phyloP scores from a whole-genome alignment of 371 early-diverging fungal genomes.

The Syncephalastrum racemosum region DNA sequence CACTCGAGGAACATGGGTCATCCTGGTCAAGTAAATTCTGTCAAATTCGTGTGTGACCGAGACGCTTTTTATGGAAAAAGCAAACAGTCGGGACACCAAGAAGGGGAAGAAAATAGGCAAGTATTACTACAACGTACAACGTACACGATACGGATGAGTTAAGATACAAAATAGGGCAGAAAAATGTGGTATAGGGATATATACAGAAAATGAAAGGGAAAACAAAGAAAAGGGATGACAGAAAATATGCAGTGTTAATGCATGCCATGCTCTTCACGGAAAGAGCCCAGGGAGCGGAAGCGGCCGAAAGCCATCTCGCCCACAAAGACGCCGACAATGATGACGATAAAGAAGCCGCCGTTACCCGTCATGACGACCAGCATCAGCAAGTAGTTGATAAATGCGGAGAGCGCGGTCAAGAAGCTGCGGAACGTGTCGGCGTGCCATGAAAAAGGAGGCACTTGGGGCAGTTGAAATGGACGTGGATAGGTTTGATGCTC shows the following conservation, averaged over 20 bases:
- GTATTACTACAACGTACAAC: too few species aligned
- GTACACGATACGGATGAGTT: too few species aligned
- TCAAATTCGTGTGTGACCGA: too few species aligned
- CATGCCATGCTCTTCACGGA: conserved; percentile 25
- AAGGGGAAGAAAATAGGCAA: too few species aligned
- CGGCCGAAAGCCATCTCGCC: conserved; percentile 69
- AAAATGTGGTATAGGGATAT: conserved; percentile 2
- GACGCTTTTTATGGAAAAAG: too few species aligned
- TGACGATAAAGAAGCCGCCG: conserved; percentile 65
- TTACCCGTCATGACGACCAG: conserved; percentile 84
- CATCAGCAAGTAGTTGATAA: conserved; percentile 72
- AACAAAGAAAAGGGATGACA: not conserved
- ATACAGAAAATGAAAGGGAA: conserved; percentile 1
- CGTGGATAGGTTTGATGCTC: conserved; percentile 5
- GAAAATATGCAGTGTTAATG: conserved; percentile 17
- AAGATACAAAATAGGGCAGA: not conserved
- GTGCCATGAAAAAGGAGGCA: conserved; percentile 53
- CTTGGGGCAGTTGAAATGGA: conserved; percentile 31
- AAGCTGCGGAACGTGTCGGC: conserved; percentile 52
- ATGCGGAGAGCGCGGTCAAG: conserved; percentile 45
- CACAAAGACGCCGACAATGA: conserved; percentile 65
- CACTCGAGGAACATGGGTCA: too few species aligned
- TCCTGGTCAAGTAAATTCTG: too few species aligned
- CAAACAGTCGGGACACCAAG: too few species aligned
- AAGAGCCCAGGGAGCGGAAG: conserved; percentile 33